Percentiles rank a stretch among this genome's conserved stretches.
These are phyloP conservation scores for Liquidambar formosana DNA, from an alignment of 164 flowering plant genomes.

Conservation along the genomic window DNA sequence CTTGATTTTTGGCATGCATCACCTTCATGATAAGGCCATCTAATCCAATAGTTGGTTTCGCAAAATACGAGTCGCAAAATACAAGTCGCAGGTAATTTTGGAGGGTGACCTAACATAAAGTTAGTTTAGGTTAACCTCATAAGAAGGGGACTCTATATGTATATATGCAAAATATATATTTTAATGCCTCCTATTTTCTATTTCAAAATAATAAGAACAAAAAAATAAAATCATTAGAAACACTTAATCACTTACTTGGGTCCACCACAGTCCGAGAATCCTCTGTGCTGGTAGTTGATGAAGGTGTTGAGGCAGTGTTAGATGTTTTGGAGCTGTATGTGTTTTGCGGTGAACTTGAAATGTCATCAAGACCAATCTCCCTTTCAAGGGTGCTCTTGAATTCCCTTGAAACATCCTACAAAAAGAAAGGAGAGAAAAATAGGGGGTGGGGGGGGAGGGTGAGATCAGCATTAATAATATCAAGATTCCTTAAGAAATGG, in stretches of 20 bases:
- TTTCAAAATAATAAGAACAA: too few species aligned
- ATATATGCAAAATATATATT: too few species aligned
- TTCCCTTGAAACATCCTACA: slow-evolving; percentile 93
- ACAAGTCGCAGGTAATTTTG: too few species aligned
- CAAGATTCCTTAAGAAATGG: slow-evolving; percentile 1
- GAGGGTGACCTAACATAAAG: too few species aligned
- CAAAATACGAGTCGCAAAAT: too few species aligned
- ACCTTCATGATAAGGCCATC: too few species aligned
- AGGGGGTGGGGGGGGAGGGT: not conserved
- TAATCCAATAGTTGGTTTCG: too few species aligned
- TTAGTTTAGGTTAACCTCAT: too few species aligned
- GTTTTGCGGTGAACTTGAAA: slow-evolving; percentile 39
- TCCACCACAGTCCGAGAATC: slow-evolving; percentile 34
- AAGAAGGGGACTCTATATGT: too few species aligned
- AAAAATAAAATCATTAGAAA: not conserved
- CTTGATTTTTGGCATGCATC: too few species aligned
- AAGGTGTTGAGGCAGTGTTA: slow-evolving; percentile 24
- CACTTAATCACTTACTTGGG: slow-evolving; percentile 53
- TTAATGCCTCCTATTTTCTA: too few species aligned
- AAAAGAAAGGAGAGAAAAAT: slow-evolving; percentile 2
- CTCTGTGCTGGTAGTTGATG: slow-evolving; percentile 25
- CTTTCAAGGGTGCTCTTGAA: slow-evolving; percentile 90
- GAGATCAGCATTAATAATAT: not conserved
- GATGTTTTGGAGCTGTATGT: slow-evolving; percentile 25
- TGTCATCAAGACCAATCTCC: slow-evolving; percentile 94